Percentiles rank a stretch among this genome's conserved stretches.
Conservation (phyloP, 495 filamentous ascomycete species). For the Sphaerosporella brunnea region DNA sequence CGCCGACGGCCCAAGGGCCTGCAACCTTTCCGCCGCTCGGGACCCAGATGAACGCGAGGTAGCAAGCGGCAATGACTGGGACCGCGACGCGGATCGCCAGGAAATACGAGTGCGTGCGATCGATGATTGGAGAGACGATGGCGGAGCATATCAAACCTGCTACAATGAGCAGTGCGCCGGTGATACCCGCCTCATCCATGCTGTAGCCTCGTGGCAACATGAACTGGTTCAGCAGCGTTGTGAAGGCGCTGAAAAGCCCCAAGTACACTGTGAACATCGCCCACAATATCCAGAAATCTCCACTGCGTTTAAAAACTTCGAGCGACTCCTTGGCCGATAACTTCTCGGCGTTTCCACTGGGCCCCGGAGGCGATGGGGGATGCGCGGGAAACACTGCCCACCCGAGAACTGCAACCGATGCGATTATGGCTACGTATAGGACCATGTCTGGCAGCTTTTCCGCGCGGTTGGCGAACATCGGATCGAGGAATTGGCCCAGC, state of each 20-base stretch:
- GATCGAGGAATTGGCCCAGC: constrained; percentile 67
- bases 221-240: constrained; percentile 79
- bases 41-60: constrained; percentile 66
- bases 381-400: constrained; percentile 67
- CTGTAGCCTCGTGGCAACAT: constrained; percentile 63
- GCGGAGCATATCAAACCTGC: constrained; percentile 66
- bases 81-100: constrained; percentile 55
- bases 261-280: constrained; percentile 70
- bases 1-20: constrained; percentile 50
- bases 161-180: constrained; percentile 77
- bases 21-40: constrained; percentile 50
- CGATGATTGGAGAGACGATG: constrained; percentile 59
- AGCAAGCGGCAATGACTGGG: constrained; percentile 53
- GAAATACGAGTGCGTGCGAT: constrained; percentile 66
- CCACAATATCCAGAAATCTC: constrained; percentile 55
- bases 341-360: constrained; percentile 25
- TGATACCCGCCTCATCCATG: constrained; percentile 71
- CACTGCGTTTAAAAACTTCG: constrained; percentile 27
- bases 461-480: constrained; percentile 45
- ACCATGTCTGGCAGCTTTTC: constrained; percentile 57
- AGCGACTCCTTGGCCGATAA: background rate
- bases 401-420: constrained; percentile 53
- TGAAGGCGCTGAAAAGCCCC: constrained; percentile 81
- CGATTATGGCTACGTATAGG: constrained; percentile 71
- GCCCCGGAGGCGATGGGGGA: constrained; percentile 57